Conservation (phyloP, 495 filamentous ascomycete species). For the Penicillium coffeae region DNA sequence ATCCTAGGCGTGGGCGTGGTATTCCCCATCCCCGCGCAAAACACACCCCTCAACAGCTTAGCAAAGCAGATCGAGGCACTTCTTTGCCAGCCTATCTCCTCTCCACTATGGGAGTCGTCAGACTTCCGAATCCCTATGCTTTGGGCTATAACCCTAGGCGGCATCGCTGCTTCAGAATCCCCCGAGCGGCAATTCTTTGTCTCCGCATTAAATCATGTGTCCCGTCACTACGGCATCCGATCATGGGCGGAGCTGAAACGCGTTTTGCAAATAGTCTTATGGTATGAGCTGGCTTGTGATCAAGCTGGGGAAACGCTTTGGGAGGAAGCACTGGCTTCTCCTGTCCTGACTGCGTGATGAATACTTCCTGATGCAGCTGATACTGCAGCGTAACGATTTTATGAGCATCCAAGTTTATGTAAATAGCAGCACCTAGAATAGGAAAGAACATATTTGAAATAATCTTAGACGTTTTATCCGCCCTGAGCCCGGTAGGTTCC, state of each 20-base stretch:
- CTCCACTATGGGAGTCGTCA: conserved; percentile 20
- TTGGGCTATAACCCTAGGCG: conserved; percentile 36
- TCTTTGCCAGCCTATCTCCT: conserved; percentile 11
- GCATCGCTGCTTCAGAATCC: conserved; percentile 28
- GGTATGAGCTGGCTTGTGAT: conserved; percentile 37
- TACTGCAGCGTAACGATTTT: too few species aligned
- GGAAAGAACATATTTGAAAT: too few species aligned
- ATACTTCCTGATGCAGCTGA: too few species aligned
- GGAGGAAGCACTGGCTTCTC: conserved; percentile 12
- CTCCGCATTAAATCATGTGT: conserved; percentile 15
- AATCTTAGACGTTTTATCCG: too few species aligned
- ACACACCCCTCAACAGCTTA: conserved; percentile 27
- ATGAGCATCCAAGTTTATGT: too few species aligned
- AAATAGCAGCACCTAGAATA: too few species aligned
- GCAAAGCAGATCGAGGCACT: conserved; percentile 21
- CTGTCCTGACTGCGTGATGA: too few species aligned
- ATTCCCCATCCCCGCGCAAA: conserved; percentile 38
- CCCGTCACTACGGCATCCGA: conserved; percentile 14
- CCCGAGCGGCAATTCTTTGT: conserved; percentile 32
- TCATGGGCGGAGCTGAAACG: conserved; percentile 24
- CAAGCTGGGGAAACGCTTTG: conserved; percentile 26
- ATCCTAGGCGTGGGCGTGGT: conserved; percentile 38
- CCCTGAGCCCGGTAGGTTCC: too few species aligned
- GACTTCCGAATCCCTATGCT: conserved; percentile 21
- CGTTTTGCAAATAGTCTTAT: conserved; percentile 27